A percentile compares a stretch with the other conserved stretches of the same genome.
phyloP scores from a whole-genome alignment of 2,329 filamentous ascomycete species.

The Trichoderma aggressivum region DNA sequence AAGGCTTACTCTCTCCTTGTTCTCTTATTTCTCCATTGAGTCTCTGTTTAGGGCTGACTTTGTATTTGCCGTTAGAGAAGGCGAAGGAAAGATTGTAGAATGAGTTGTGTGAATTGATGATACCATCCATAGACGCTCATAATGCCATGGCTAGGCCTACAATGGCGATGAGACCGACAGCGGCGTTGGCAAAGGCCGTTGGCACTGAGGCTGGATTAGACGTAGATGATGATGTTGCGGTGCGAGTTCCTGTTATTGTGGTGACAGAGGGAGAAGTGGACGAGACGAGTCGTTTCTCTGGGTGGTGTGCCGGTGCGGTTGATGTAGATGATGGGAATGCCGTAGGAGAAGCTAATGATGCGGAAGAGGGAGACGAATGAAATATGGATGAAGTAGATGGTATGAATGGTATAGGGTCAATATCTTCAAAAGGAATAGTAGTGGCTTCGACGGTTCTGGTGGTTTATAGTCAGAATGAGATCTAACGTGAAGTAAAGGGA shows the following conservation, averaged over 20 bases:
- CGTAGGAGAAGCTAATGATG: background rate
- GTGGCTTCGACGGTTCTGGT: background rate
- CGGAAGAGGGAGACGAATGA: background rate
- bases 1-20: background rate
- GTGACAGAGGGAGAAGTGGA: background rate
- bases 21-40: background rate
- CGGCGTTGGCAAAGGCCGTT: constrained; percentile 23
- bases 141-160: constrained; percentile 24
- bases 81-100: background rate
- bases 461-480: background rate
- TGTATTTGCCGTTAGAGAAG: background rate
- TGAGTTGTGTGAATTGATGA: background rate
- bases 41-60: background rate
- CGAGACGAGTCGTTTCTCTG: background rate
- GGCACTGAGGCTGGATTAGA: constrained; percentile 26
- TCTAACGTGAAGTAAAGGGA: no score
- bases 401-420: background rate
- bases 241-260: constrained; percentile 1
- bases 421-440: background rate
- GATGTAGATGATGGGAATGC: background rate
- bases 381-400: background rate
- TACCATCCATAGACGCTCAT: background rate
- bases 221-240: background rate
- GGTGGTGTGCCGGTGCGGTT: background rate
- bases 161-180: constrained; percentile 24